Evolutionary conservation across 2,329 filamentous ascomycete genomes (phyloP).

Genomic region (Scopulariopsis brevicaulis): DNA sequence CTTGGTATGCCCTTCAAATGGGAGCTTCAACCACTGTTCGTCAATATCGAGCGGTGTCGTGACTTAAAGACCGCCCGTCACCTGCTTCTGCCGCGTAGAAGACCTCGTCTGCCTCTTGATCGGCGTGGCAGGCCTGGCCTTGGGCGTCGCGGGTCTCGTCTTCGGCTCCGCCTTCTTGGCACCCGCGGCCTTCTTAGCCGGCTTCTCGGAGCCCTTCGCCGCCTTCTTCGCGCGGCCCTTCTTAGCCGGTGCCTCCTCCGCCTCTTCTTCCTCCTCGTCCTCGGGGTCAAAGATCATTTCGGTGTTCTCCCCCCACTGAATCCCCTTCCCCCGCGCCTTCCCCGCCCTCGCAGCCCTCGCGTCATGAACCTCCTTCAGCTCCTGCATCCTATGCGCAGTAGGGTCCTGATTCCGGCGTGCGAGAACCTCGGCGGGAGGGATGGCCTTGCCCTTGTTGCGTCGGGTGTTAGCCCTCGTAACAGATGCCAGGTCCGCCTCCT

Average conservation of each 20-base stretch:
- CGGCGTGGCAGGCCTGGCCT: neutral
- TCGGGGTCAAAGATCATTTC: neutral
- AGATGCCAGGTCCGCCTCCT: constrained; percentile 1
- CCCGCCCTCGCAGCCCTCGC: neutral
- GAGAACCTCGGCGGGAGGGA: neutral
- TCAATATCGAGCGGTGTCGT: no score
- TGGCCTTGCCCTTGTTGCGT: constrained; percentile 2
- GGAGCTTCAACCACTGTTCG: no score
- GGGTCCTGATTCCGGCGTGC: neutral
- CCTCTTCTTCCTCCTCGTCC: neutral
- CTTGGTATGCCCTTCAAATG: no score
- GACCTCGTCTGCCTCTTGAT: neutral
- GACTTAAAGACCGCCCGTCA: neutral
- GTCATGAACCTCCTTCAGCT: constrained; percentile 4
- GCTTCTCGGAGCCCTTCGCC: neutral
- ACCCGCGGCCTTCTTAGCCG: neutral
- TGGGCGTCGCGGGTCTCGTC: neutral
- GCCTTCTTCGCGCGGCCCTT: neutral
- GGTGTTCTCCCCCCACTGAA: constrained; percentile 3
- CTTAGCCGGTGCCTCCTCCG: neutral
- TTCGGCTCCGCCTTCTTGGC: neutral
- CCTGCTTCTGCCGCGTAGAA: neutral
- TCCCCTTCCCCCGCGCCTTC: neutral
- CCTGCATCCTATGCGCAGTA: neutral
- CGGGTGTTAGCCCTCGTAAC: constrained; percentile 4